Percentiles rank a stretch among this genome's conserved stretches.
Evolutionary conservation across 2,329 filamentous ascomycete species (phyloP).

Genomic region (Sarocladium kiliense): DNA sequence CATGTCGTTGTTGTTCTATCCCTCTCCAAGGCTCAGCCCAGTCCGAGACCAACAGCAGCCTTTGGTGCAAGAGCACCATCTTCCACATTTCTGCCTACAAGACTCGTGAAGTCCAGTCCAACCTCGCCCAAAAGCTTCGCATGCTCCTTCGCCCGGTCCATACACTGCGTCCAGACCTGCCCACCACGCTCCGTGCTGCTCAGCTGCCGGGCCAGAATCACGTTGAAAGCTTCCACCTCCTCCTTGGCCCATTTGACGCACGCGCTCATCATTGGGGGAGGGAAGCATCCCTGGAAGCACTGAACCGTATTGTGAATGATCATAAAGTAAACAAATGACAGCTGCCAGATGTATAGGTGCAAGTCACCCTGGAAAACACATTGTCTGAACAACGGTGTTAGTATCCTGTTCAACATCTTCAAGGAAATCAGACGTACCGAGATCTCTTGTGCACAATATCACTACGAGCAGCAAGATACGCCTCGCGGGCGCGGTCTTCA

Average conservation of each 20-base stretch:
- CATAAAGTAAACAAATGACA: slow-evolving; percentile 93
- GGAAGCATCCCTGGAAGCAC: slow-evolving; percentile 84
- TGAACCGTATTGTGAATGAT: slow-evolving; percentile 89
- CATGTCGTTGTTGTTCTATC: background rate
- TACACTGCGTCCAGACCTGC: slow-evolving; percentile 74
- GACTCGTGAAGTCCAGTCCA: slow-evolving; percentile 79
- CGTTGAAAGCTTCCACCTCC: slow-evolving; percentile 86
- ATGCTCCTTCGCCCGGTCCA: slow-evolving; percentile 76
- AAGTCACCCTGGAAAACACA: slow-evolving; percentile 94
- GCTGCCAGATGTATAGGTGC: slow-evolving; percentile 87
- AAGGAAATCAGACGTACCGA: slow-evolving; percentile 49
- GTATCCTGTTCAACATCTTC: background rate
- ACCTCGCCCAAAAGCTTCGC: slow-evolving; percentile 76
- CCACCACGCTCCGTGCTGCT: slow-evolving; percentile 78
- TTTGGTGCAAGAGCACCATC: slow-evolving; percentile 12
- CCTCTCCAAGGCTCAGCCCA: background rate
- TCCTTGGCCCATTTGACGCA: slow-evolving; percentile 99
- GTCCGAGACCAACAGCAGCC: slow-evolving; percentile 5
- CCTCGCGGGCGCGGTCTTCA: slow-evolving; percentile 82
- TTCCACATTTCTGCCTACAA: slow-evolving; percentile 60
- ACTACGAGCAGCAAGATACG: slow-evolving; percentile 75
- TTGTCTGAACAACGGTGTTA: slow-evolving; percentile 53
- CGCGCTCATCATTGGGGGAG: slow-evolving; percentile 80
- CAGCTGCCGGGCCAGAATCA: slow-evolving; percentile 73
- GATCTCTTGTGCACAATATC: slow-evolving; percentile 75